Percentiles rank a stretch among this genome's conserved stretches.
These are phyloP conservation scores for Aegilops umbellulata DNA, from an alignment of 176 grass and related monocot species.

Conservation along the genomic window DNA sequence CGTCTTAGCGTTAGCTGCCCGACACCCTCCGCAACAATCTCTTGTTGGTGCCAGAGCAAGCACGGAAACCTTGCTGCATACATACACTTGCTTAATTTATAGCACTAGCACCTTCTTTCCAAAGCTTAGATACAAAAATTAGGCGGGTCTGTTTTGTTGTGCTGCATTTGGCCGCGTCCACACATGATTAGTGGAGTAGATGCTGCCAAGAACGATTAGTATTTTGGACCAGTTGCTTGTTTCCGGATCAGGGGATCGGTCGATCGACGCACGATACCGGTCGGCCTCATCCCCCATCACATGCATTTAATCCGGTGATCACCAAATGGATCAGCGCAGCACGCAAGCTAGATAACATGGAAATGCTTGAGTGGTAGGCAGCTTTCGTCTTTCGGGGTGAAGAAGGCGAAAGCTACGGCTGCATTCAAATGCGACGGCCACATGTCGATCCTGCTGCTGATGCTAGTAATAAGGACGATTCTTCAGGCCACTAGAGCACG, in stretches of 20 bases:
- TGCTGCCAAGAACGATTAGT: background rate
- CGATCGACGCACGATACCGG: background rate
- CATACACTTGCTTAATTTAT: too few relatives aligned
- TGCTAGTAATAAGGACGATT: background rate
- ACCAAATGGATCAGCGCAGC: background rate
- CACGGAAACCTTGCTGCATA: too few relatives aligned
- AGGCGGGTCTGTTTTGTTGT: background rate
- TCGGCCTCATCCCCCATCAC: background rate
- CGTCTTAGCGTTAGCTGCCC: background rate
- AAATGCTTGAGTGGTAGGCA: background rate
- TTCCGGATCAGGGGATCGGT: background rate
- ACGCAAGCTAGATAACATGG: slow-evolving; percentile 7
- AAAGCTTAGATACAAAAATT: too few relatives aligned
- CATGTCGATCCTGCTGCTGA: slow-evolving; percentile 7
- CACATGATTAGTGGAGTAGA: background rate
- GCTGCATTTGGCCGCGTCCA: background rate
- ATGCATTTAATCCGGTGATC: background rate
- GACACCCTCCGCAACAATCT: too few relatives aligned
- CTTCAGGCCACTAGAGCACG: background rate
- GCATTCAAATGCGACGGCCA: background rate
- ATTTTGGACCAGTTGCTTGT: background rate
- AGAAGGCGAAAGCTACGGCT: background rate
- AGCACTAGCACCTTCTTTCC: too few relatives aligned
- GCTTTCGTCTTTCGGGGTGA: background rate
- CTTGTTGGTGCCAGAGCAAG: too few relatives aligned